Evolutionary conservation across 441 rosid species (phyloP).

Genomic region (Eutrema salsugineum): DNA sequence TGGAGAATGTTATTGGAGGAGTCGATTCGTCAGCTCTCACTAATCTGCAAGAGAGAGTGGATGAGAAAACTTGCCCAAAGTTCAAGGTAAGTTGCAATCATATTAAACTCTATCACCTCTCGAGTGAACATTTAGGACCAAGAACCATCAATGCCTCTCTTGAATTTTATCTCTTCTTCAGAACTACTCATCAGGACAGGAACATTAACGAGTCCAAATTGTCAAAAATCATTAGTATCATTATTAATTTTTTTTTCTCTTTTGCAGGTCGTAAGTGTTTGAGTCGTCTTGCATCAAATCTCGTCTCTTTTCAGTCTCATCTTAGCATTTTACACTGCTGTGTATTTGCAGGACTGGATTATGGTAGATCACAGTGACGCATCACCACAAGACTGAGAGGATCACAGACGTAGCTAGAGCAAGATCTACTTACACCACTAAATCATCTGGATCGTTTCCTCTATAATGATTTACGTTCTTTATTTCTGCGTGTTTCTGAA

Average conservation of each 20-base stretch:
- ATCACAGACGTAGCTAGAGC: constrained; percentile 8
- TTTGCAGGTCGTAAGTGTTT: neutral
- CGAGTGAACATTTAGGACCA: too few relatives aligned
- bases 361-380: neutral
- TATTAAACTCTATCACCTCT: too few relatives aligned
- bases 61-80: too few relatives aligned
- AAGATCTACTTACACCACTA: constrained; percentile 6
- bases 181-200: neutral
- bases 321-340: constrained; percentile 5
- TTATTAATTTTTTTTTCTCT: neutral
- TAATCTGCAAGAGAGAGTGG: neutral
- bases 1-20: constrained; percentile 25
- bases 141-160: too few relatives aligned
- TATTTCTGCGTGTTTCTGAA: neutral
- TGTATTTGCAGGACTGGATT: constrained; percentile 13
- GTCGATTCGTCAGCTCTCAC: constrained; percentile 16
- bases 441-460: neutral
- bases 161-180: neutral
- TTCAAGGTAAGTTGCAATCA: too few relatives aligned
- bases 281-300: constrained; percentile 12
- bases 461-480: neutral
- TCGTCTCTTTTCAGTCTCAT: neutral
- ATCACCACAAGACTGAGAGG: neutral
- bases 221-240: neutral
- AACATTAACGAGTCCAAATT: neutral